Conservation (phyloP, 2,329 filamentous ascomycete species). For the Hypoxylon rubiginosum region DNA sequence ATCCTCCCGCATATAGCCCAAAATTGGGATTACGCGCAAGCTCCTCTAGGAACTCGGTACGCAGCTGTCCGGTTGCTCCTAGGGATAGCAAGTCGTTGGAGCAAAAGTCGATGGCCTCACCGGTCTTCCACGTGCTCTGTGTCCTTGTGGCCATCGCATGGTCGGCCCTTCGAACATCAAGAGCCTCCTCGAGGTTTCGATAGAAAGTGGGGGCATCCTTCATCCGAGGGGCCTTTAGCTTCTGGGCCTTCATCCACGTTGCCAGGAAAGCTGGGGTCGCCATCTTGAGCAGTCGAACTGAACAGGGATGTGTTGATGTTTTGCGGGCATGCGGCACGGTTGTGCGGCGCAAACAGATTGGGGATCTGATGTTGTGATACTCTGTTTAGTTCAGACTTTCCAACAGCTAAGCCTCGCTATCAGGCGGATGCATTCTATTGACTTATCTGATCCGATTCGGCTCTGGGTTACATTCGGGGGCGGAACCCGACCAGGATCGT, state of each 20-base stretch:
- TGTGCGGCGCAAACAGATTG: slow-evolving; percentile 2
- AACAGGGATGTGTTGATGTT: not conserved
- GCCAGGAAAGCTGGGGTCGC: slow-evolving; percentile 16
- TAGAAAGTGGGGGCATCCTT: slow-evolving; percentile 41
- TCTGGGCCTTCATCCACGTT: slow-evolving; percentile 33
- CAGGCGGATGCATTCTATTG: slow-evolving; percentile 8
- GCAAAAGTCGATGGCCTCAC: slow-evolving; percentile 66
- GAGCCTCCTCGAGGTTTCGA: slow-evolving; percentile 52
- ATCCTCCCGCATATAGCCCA: slow-evolving; percentile 67
- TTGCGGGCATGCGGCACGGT: not conserved
- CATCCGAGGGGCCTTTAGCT: slow-evolving; percentile 27
- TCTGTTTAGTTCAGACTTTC: not conserved
- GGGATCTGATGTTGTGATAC: slow-evolving; percentile 2
- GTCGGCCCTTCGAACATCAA: slow-evolving; percentile 47
- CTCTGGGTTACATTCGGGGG: slow-evolving; percentile 22
- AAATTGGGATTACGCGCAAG: slow-evolving; percentile 53
- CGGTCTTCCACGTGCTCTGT: slow-evolving; percentile 30
- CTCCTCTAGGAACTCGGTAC: slow-evolving; percentile 61
- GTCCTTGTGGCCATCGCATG: slow-evolving; percentile 46
- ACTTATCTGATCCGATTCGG: slow-evolving; percentile 5
- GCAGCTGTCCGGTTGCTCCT: slow-evolving; percentile 60
- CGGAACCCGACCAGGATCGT: slow-evolving; percentile 22
- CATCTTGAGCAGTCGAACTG: slow-evolving; percentile 14
- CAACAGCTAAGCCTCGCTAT: slow-evolving; percentile 10
- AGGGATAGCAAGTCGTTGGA: slow-evolving; percentile 76